Evolutionary conservation across 805 yeast species (phyloP), one percentile per base, ranked within the genome.

Genomic region (Groenewaldozyma salmanticensis): DNA sequence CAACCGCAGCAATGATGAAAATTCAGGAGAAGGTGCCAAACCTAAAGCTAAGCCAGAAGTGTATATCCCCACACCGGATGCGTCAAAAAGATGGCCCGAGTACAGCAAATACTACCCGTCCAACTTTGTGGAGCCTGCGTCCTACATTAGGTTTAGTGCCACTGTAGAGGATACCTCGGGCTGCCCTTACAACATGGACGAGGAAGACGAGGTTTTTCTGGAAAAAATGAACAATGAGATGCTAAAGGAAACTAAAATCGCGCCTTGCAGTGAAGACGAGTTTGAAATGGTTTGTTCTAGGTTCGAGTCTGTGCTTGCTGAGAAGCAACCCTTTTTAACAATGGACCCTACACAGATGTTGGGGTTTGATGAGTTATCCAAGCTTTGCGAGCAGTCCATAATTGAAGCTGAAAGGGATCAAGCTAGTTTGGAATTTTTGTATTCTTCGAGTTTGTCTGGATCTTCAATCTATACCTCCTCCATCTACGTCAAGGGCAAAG

Each of bases 51-150:
- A 55, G 44, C 70, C 70, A 39, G 65, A 67, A 51, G 80, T 81
- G 34, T 90, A 81, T 60, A 92, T 92, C 52, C 98, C 98, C 1
- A 92, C 98, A 0, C 98, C 98, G 0, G 94, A 86, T 67, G 96
- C 97, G 3, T 80, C 94, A 0, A 71, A 71, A 50, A 66, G 74
- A 17, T 88, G 96, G 96, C 41, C 50, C 2, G 95, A 84, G 19
- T 94, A 85, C 31, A 52, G 66, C 5, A 72, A 79, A 50, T 87
- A 73, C 61, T 92, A 92, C 58, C 63, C 63, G 15, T 81, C 81
- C 27, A 61, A 67, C 19, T 90, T 83, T 60, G 59, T 59, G 3
- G 79, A 77, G 46, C 95, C 97, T 0, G 75, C 76, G 17, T 69
- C 82, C 7, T 90, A 87, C 58, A 83, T 92, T 42, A 81, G 86